Evolutionary conservation across 1,284 basidiomycete genomes (phyloP).

Genomic region (Microbotryum violaceum): DNA sequence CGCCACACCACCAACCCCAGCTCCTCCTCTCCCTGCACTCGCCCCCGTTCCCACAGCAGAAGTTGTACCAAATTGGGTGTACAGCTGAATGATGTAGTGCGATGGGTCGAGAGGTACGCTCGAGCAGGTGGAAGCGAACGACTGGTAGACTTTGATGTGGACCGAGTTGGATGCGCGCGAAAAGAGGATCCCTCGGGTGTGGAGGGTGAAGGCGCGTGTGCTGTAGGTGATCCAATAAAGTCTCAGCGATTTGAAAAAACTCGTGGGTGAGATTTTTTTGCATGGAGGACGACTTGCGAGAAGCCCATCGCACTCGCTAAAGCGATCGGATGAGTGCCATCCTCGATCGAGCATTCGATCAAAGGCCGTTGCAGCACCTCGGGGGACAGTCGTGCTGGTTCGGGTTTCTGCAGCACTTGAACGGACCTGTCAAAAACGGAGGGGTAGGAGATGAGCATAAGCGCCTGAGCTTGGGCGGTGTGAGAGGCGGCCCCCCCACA

Average conservation of each 20-base stretch:
- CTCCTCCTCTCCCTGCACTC: neutral
- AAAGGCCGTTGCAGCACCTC: conserved; percentile 14
- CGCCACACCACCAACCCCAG: neutral
- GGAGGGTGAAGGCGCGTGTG: neutral
- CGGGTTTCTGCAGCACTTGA: conserved; percentile 12
- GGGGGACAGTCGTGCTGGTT: conserved; percentile 12
- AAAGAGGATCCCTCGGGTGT: conserved; percentile 12
- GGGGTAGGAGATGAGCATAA: neutral
- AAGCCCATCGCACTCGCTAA: conserved; percentile 17
- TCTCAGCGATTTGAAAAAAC: too few relatives aligned
- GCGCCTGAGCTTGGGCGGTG: neutral
- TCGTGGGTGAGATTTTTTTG: neutral
- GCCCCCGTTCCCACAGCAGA: neutral
- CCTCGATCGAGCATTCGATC: conserved; percentile 15
- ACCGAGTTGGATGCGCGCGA: conserved; percentile 1
- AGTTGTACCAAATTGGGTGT: conserved; percentile 5
- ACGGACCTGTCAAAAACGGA: conserved; percentile 8
- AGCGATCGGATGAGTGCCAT: conserved; percentile 9
- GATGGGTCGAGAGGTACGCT: conserved; percentile 7
- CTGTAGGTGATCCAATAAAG: neutral
- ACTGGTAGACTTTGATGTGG: conserved; percentile 13
- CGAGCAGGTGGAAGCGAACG: conserved; percentile 8
- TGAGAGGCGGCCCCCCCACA: neutral
- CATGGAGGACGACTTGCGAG: neutral
- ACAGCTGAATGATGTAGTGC: conserved; percentile 7